A percentile compares a stretch with the other conserved stretches of the same genome.
Conservation (phyloP, 73 alveolate genomes). For the Paramecium sexaurelia region DNA sequence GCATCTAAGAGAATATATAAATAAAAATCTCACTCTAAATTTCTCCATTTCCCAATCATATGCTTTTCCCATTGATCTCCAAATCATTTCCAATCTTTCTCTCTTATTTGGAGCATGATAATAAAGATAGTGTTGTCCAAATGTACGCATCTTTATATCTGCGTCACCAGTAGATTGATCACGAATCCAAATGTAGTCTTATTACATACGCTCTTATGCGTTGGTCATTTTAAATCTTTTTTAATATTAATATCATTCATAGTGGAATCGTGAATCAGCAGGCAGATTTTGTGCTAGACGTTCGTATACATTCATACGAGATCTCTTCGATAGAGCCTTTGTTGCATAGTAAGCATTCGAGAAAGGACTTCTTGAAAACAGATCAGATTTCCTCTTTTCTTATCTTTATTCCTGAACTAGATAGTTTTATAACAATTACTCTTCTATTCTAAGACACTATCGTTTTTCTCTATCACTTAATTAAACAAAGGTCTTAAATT, state of each 20-base stretch:
- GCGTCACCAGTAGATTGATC: conserved; percentile 65
- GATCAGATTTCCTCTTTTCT: conserved; percentile 1
- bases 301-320: conserved; percentile 1
- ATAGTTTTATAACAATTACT: not conserved
- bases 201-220: conserved; percentile 64
- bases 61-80: conserved; percentile 70
- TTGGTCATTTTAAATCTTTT: conserved; percentile 61
- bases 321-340: not conserved
- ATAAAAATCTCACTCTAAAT: conserved; percentile 55
- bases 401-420: not conserved
- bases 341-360: conserved; percentile 51
- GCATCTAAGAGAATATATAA: conserved; percentile 38
- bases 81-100: conserved; percentile 70
- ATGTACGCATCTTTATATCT: conserved; percentile 59
- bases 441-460: not conserved
- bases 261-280: conserved; percentile 17
- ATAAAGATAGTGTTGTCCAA: conserved; percentile 64
- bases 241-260: conserved; percentile 15
- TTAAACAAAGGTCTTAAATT: not conserved
- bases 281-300: not conserved
- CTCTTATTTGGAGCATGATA: conserved; percentile 69
- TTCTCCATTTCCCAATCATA: conserved; percentile 71
- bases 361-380: conserved; percentile 13
- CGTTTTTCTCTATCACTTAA: not conserved
- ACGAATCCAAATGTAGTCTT: conserved; percentile 68